phyloP scores from a whole-genome alignment of 768 basidiomycete genomes.

The Floccularia luteovirens region DNA sequence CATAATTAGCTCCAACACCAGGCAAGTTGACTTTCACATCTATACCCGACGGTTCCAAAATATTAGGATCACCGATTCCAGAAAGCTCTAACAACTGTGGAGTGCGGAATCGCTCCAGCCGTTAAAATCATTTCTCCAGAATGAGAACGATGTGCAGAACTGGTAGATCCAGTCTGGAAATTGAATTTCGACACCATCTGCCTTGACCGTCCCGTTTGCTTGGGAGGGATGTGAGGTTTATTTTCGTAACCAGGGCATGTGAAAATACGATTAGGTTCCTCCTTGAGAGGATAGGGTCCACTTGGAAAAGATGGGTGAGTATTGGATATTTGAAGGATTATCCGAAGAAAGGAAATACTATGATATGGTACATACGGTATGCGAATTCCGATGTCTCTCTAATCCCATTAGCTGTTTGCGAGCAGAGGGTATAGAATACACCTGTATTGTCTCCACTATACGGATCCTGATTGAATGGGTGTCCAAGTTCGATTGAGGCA shows the following conservation, averaged over 20 bases:
- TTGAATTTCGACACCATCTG: slow-evolving; percentile 15
- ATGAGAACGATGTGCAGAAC: slow-evolving; percentile 6
- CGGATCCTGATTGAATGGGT: slow-evolving; percentile 18
- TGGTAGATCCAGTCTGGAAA: slow-evolving; percentile 17
- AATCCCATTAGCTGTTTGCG: slow-evolving; percentile 12
- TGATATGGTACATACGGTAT: slow-evolving; percentile 13
- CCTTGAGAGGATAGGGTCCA: slow-evolving; percentile 16
- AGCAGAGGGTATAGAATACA: slow-evolving; percentile 18
- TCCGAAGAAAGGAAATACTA: neutral
- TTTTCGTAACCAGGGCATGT: slow-evolving; percentile 15
- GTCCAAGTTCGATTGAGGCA: slow-evolving; percentile 22
- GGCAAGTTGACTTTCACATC: slow-evolving; percentile 8
- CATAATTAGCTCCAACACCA: slow-evolving; percentile 20
- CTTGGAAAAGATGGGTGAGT: slow-evolving; percentile 7
- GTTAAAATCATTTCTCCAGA: slow-evolving; percentile 20
- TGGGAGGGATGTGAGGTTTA: slow-evolving; percentile 7
- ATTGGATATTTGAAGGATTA: neutral
- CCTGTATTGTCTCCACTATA: slow-evolving; percentile 20
- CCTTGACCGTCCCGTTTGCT: slow-evolving; percentile 4
- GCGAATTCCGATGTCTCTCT: slow-evolving; percentile 23
- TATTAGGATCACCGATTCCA: slow-evolving; percentile 8
- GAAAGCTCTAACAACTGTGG: slow-evolving; percentile 12
- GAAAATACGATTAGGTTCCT: slow-evolving; percentile 16
- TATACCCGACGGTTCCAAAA: slow-evolving; percentile 7
- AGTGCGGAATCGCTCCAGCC: slow-evolving; percentile 17